phyloP scores from a whole-genome alignment of 2,329 filamentous ascomycete genomes.

The Alternaria atra region DNA sequence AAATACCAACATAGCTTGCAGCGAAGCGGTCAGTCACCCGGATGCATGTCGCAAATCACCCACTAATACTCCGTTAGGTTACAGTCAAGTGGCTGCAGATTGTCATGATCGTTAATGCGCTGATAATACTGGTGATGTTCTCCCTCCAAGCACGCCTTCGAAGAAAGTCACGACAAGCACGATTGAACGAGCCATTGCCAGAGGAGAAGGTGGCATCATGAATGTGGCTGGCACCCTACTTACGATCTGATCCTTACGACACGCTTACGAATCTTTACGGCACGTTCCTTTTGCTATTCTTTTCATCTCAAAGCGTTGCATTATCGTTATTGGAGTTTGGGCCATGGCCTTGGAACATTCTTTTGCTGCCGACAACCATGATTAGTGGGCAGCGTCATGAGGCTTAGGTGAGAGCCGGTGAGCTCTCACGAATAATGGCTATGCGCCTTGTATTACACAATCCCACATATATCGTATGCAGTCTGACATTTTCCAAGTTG shows the following conservation, averaged over 20 bases:
- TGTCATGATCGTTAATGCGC: constrained; percentile 28
- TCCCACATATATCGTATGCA: neutral
- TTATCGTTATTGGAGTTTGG: constrained; percentile 12
- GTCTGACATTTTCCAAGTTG: neutral
- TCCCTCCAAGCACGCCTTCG: constrained; percentile 32
- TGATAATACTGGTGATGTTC: constrained; percentile 35
- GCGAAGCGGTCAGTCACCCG: constrained; percentile 34
- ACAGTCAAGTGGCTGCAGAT: constrained; percentile 44
- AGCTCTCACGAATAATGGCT: neutral
- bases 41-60: neutral
- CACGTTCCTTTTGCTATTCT: neutral
- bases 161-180: constrained; percentile 27
- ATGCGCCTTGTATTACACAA: neutral
- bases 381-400: neutral
- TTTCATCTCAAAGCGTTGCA: constrained; percentile 3
- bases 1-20: constrained; percentile 33
- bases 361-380: neutral
- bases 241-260: neutral
- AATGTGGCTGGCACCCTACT: neutral
- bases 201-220: neutral
- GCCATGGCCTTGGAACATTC: neutral
- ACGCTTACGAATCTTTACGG: constrained; percentile 1
- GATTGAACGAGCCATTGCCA: constrained; percentile 4
- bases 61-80: constrained; percentile 22
- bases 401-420: neutral